Base-by-base conservation (phyloP, 345 rosid genomes). In the Melaleuca alternifolia region DNA sequence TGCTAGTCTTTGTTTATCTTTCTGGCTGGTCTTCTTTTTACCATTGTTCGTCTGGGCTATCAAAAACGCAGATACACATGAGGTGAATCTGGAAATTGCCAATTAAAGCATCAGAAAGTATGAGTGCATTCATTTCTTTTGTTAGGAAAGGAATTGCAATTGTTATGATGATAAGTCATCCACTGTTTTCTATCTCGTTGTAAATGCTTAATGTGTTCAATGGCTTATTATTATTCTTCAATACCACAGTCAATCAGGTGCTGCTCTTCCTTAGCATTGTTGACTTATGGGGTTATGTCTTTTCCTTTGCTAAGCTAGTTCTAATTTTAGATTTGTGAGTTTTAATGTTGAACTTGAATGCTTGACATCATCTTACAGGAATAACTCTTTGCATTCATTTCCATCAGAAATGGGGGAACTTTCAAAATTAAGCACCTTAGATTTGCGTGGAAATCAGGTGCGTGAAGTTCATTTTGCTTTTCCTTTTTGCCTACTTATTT, bases 391-490 rank as follows among this genome's bases (percentile, higher is more conserved):
- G 89, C 88, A 93, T 81, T 88, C 94, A 84, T 86, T 97, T 90
- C 98, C 99, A 86, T 88, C 86, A 82, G 97, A 94, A 91, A 61
- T 94, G 87, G 96, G 97, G 86, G 90, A 54, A 51, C 93, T 97
- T 87, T 93, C 95, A 86, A 85, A 85, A 85, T 90, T 97, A 81
- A 97, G 96, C 85, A 95, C 96, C 87, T 91, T 97, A 46, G 99
- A 96, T 94, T 93, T 96, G 83, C 98, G 92, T 87, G 95, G 98
- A 65, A 97, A 97, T 90, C 94, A 94, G 96, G 99, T 93, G 89
- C 33, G 59, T 12, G 54, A 51, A 46, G 84, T 89, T 79, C n/a
- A 85, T 89, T 52, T 28, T 59, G 51, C 84, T 83, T 44, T 77
- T 28, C 57, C 59, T 86, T 84, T 56, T 10, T 52, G 13, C 61